Conservation (phyloP, 2,329 filamentous ascomycete species). For the Phaeosphaeriaceae sp. region DNA sequence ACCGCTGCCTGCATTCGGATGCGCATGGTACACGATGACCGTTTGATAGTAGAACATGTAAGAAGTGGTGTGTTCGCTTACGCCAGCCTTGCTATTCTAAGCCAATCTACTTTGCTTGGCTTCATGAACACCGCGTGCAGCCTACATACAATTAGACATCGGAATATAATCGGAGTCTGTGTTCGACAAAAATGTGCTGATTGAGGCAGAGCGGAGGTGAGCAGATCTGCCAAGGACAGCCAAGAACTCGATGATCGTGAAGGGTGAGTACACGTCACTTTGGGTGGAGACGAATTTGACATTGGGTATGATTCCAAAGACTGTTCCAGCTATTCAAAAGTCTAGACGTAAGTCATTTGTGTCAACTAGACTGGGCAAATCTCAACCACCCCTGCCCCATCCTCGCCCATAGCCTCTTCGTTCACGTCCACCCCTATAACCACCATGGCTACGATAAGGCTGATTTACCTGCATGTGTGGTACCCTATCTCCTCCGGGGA, state of each 20-base stretch:
- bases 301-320: too few relatives aligned
- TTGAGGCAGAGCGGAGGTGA: not conserved
- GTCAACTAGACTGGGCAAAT: not conserved
- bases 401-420: not conserved
- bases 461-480: not conserved
- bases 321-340: not conserved
- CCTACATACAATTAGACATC: not conserved
- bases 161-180: not conserved
- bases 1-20: not conserved
- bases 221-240: not conserved
- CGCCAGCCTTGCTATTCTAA: not conserved
- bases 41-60: not conserved
- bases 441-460: not conserved
- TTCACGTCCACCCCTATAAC: not conserved
- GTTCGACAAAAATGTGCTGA: not conserved
- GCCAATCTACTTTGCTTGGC: conserved; percentile 1
- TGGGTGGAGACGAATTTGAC: not conserved
- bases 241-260: not conserved
- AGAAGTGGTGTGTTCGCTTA: not conserved
- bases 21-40: not conserved
- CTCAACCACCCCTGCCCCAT: not conserved
- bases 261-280: not conserved
- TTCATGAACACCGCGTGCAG: not conserved
- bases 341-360: not conserved
- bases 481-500: conserved; percentile 12